Conservation (phyloP, 306 rosid species). For the Castanea sativa region DNA sequence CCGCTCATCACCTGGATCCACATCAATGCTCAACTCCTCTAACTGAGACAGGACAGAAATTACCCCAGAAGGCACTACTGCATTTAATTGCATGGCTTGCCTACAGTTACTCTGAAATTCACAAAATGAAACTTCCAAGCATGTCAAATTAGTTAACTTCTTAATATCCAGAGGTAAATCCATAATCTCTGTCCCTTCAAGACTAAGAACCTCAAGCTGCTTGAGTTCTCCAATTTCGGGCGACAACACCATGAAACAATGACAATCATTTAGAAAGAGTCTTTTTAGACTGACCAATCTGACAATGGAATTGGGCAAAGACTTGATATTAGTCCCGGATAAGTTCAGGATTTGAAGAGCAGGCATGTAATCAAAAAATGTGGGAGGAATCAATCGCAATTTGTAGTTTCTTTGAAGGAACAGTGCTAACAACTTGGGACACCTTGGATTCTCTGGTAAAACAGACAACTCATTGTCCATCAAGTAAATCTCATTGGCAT, state of each 20-base stretch:
- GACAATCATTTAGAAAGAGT: constrained; percentile 10
- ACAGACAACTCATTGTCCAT: constrained; percentile 8
- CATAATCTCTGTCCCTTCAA: constrained; percentile 17
- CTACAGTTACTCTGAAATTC: neutral
- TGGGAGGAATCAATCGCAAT: neutral
- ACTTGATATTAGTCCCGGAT: constrained; percentile 15
- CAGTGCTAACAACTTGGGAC: neutral
- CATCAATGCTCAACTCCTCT: constrained; percentile 4
- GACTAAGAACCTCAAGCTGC: constrained; percentile 22
- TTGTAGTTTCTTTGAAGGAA: constrained; percentile 9
- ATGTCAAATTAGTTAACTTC: constrained; percentile 2
- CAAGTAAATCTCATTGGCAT: neutral
- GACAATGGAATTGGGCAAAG: constrained; percentile 3
- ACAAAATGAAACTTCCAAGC: constrained; percentile 15
- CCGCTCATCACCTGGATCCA: constrained; percentile 20
- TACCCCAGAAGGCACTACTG: constrained; percentile 5
- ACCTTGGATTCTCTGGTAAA: constrained; percentile 12
- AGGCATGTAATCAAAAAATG: constrained; percentile 20
- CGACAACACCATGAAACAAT: constrained; percentile 7
- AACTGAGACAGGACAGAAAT: neutral
- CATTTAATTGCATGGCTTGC: neutral
- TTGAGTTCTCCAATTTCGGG: neutral
- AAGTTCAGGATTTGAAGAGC: constrained; percentile 13
- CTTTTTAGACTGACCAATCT: neutral
- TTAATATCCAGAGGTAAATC: constrained; percentile 5